These are phyloP conservation scores for Penicillium cataractarum DNA, from an alignment of 495 filamentous ascomycete genomes.

Conservation along the genomic window DNA sequence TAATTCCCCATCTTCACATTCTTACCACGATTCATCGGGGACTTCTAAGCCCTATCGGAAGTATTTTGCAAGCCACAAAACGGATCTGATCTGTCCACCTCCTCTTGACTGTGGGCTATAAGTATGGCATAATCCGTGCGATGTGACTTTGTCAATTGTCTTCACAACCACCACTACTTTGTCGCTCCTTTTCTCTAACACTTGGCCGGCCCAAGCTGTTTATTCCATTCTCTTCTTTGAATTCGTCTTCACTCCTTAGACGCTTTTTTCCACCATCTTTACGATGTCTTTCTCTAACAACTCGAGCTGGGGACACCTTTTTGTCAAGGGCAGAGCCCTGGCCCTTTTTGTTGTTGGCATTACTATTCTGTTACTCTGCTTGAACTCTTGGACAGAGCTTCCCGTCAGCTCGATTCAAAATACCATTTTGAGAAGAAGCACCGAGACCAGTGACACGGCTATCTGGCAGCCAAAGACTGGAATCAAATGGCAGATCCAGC, in stretches of 20 bases:
- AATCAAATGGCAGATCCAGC: conserved; percentile 59
- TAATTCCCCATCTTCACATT: neutral
- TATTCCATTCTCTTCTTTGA: conserved; percentile 1
- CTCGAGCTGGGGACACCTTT: neutral
- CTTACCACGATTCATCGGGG: conserved; percentile 1
- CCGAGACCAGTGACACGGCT: neutral
- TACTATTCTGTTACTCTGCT: neutral
- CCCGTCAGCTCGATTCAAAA: neutral
- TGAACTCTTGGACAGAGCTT: neutral
- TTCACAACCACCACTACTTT: neutral
- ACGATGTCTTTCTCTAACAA: conserved; percentile 3
- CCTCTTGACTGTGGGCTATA: neutral
- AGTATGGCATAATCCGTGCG: neutral
- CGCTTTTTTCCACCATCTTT: neutral
- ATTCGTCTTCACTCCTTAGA: conserved; percentile 6
- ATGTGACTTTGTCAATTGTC: neutral
- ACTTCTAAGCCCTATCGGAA: conserved; percentile 1
- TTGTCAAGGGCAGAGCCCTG: neutral
- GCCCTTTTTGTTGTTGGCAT: neutral
- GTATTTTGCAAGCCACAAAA: neutral
- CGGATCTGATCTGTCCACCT: neutral
- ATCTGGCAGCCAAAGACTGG: conserved; percentile 52
- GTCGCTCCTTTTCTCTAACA: neutral
- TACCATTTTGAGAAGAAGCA: neutral
- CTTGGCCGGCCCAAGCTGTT: conserved; percentile 10